These are phyloP conservation scores for Acanthamoeba sp. DNA, from an alignment of 208 protist species.

Conservation along the genomic window DNA sequence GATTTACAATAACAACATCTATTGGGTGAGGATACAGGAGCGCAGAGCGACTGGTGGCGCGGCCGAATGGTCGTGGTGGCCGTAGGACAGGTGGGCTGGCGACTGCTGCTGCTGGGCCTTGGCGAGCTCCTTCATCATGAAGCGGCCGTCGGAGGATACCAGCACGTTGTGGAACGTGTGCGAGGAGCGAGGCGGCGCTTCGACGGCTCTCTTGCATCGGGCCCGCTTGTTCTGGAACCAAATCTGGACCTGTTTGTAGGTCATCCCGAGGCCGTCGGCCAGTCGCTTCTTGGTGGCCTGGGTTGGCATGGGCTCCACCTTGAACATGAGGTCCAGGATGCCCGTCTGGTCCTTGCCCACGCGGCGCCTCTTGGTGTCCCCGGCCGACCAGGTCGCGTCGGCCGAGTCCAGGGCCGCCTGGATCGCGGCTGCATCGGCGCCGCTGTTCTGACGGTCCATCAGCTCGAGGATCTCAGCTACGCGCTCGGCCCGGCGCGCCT, in stretches of 20 bases:
- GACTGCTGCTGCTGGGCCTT: background rate
- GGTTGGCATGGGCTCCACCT: conserved; percentile 78
- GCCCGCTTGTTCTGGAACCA: conserved; percentile 86
- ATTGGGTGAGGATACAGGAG: background rate
- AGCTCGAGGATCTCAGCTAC: conserved; percentile 10
- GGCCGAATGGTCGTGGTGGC: background rate
- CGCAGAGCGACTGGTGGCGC: background rate
- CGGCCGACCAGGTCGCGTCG: background rate
- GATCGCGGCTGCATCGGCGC: background rate
- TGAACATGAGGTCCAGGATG: conserved; percentile 81
- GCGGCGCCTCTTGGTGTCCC: conserved; percentile 7
- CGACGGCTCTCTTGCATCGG: conserved; percentile 71
- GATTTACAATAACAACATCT: background rate
- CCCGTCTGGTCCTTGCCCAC: conserved; percentile 78
- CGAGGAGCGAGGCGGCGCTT: background rate
- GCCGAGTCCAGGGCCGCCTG: background rate
- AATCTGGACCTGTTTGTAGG: conserved; percentile 78
- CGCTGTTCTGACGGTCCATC: conserved; percentile 10
- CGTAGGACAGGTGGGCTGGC: background rate
- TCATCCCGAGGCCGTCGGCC: conserved; percentile 81
- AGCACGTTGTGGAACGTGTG: conserved; percentile 52
- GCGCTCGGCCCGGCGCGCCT: background rate
- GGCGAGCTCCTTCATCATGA: conserved; percentile 47
- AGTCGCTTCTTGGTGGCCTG: conserved; percentile 75
- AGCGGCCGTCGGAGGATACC: background rate